phyloP scores from a whole-genome alignment of 2,329 filamentous ascomycete genomes.

The Lachnellula occidentalis region DNA sequence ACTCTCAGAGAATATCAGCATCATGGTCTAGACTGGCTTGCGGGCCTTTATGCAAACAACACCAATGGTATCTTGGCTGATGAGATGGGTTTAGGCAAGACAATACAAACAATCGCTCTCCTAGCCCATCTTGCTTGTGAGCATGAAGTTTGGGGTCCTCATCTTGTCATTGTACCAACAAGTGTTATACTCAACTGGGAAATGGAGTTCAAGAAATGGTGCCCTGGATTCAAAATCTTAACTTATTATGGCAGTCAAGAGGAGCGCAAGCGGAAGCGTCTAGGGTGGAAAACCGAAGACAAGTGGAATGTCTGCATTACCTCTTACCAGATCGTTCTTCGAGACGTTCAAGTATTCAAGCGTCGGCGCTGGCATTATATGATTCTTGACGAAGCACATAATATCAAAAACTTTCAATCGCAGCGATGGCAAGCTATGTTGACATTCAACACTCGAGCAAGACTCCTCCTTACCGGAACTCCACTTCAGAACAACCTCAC shows the following conservation, averaged over 20 bases:
- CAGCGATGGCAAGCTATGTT: conserved; percentile 94
- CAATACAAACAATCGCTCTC: conserved; percentile 93
- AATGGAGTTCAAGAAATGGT: conserved; percentile 99
- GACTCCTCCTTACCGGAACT: conserved; percentile 86
- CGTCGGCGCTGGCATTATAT: conserved; percentile 94
- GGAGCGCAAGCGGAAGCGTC: conserved; percentile 83
- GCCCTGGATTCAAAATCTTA: conserved; percentile 94
- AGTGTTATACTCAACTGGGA: conserved; percentile 99
- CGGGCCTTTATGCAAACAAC: conserved; percentile 82
- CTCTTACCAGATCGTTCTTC: conserved; percentile 91
- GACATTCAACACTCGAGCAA: conserved; percentile 83
- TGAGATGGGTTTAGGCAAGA: conserved; percentile 98
- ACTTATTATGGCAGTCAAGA: conserved; percentile 95
- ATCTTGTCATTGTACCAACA: conserved; percentile 92
- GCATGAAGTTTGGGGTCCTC: conserved; percentile 90
- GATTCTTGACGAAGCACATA: conserved; percentile 96
- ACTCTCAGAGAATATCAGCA: conserved; percentile 94
- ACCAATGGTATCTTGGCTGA: conserved; percentile 96
- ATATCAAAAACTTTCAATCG: conserved; percentile 99
- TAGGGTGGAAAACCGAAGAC: conserved; percentile 89
- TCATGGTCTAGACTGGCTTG: conserved; percentile 94
- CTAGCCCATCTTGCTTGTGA: conserved; percentile 87
- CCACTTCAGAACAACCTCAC: conserved; percentile 96
- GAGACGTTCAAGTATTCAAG: conserved; percentile 92
- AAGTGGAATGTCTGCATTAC: conserved; percentile 97